Evolutionary conservation across 257 asterid species (phyloP).

Genomic region (Nicotiana sylvestris): DNA sequence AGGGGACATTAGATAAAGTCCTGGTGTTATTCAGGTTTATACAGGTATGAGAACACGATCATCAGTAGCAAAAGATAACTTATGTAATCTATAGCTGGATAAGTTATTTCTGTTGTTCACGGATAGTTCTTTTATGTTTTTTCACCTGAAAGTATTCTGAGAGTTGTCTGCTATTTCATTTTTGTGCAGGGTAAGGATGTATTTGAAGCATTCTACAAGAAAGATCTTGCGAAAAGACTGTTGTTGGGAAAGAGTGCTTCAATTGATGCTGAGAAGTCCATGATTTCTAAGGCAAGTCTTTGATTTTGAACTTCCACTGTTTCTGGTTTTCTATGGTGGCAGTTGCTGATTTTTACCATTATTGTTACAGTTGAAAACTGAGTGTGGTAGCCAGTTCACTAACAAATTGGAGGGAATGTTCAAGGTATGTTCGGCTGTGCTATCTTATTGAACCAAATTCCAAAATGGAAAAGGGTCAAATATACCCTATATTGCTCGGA

Average conservation of each 20-base stretch:
- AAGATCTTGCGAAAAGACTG: constrained; percentile 80
- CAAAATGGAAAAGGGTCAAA: not conserved
- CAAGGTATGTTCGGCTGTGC: constrained; percentile 47
- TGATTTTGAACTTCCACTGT: constrained; percentile 3
- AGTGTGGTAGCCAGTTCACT: constrained; percentile 98
- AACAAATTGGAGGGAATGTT: constrained; percentile 99
- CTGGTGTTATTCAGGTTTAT: constrained; percentile 91
- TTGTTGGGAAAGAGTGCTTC: constrained; percentile 93
- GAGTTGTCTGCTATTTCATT: not conserved
- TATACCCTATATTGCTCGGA: too few species aligned
- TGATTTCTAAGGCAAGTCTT: constrained; percentile 38
- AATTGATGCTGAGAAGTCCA: constrained; percentile 94
- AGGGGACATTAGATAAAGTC: constrained; percentile 94
- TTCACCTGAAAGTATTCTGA: not conserved
- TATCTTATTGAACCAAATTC: not conserved
- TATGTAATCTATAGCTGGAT: not conserved
- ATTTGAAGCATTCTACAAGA: constrained; percentile 51
- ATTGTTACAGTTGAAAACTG: constrained; percentile 82
- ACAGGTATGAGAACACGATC: constrained; percentile 49
- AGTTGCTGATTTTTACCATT: constrained; percentile 15
- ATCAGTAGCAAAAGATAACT: not conserved
- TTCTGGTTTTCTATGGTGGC: constrained; percentile 6
- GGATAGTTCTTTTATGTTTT: not conserved
- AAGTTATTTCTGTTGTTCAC: not conserved
- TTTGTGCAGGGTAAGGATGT: constrained; percentile 43